Evolutionary conservation across 805 yeast species (phyloP), one percentile per base, ranked within the genome.

Genomic region (Sugiyamaella valdiviana): DNA sequence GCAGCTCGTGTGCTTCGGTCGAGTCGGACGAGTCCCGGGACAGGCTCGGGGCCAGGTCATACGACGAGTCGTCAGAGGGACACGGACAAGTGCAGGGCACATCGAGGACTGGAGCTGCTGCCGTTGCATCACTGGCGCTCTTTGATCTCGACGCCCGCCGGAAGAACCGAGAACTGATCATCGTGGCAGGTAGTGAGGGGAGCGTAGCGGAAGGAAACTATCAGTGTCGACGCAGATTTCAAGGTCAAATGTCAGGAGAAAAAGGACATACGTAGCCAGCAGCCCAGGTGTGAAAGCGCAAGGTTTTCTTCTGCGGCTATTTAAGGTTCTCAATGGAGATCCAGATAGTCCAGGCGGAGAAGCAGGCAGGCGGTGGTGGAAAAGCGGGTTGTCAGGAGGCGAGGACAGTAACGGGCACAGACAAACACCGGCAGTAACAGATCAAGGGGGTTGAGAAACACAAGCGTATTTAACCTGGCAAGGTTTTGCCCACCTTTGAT

Each of bases 11-110:
- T n/a, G n/a, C n/a, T n/a, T n/a, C 39, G 5, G 6, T 17, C 6
- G 21, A 36, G 39, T 36, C 21, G 9, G 39, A 12, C 39, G 39
- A 36, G 39, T 38, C 48, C 10, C 36, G 44, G 12, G 49, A 46
- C 17, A 5, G 15, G 5, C 17, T 29, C 19, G 39, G 45, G 20
- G 36, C 42, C 10, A 44, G 42, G 6, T 37, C 42, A 26, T 15
- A 10, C 17, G 19, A 14, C 32, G n/a, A 32, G 17, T 35, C 45
- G 39, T 35, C 45, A 26, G n/a, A n/a, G n/a, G n/a, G n/a, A n/a
- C 44, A 24, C 15, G 44, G 24, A 26, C 44, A 41, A 15, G 15
- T 41, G 17, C 32, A 26, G 3, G 32, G 32, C n/a, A 26, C 32
- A 4, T 26, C 9, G 32, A 26, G 2, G 32, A n/a, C 10, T 26